Base-by-base conservation (phyloP, 441 rosid genomes). In the Populus trichocarpa region DNA sequence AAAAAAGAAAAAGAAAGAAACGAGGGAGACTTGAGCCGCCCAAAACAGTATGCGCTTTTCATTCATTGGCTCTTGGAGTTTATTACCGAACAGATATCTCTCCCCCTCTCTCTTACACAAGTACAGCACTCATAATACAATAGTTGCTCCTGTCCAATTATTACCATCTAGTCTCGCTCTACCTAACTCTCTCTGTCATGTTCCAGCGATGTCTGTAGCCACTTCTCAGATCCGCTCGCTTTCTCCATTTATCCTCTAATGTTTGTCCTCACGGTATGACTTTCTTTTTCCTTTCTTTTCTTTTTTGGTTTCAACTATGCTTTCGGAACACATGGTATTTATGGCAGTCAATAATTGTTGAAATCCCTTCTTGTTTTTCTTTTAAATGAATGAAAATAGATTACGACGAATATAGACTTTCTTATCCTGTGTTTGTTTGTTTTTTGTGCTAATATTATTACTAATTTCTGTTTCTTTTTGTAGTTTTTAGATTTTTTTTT, bases 211-310 rank as follows among this genome's bases (percentile, higher is more conserved):
- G 82, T 75, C 73, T 40, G 8, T 59, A 26, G 84, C 83, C 76
- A 81, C 84, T 81, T 76, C 82, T 67, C 82, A 77, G 83, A 87
- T 84, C 83, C 82, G 42, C 64, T 70, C 11, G 50, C 78, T 69
- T 53, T 79, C 70, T 59, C 78, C 32, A 67, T 18, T 26, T 66
- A 16, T 38, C 10, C 71, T 40, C 73, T 72, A 33, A 53, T n/a
- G 42, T 68, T 67, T 50, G 72, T 61, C 32, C 0, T 68, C 75
- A 5, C 70, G 84, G 85, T 84, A 79, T 28, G n/a, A 75, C 72
- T 35, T 2, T 73, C 18, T 9, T 20, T 75, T 0, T 38, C 46
- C 32, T 20, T 69, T 67, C 7, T 67, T 73, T 16, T 64, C 6
- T 23, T 18, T 67, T 13, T 65, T 28, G 40, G 38, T 75, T 46